Base-by-base conservation (phyloP, 257 asterid genomes). In the Solanum paucissectum region DNA sequence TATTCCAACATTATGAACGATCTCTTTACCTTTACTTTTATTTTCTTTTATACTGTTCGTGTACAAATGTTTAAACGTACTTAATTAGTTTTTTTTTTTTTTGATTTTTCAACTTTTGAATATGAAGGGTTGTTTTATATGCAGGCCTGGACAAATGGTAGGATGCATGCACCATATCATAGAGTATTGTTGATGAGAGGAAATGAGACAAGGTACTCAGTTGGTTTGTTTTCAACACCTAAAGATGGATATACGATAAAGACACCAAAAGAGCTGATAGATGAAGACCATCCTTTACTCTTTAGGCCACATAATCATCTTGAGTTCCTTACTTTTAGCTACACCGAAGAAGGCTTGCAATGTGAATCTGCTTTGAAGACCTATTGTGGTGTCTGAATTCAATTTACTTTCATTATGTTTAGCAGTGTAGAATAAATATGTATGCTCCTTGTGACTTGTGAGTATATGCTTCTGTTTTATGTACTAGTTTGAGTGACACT, bases 101-200 rank as follows among this genome's bases (percentile, higher is more conserved):
- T 60, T 9, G 3, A 9, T 21, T 12, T 3, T 60, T 60, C 6
- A 3, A 23, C 0, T 60, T 60, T 23, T 60, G 25, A 20, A 20
- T 58, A 20, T 9, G 16, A 25, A 10, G 7, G 21, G 25, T 2
- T 21, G 62, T 72, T 76, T 33, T 33, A 7, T 34, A 34, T 4
- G 84, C 64, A 94, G 95, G 98, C 96, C 8, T 94, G 98, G 96
- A 90, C 95, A 3, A 94, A 94, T 14, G 98, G 96, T 0, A 72
- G 90, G 49, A 79, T 94, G 25, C 91, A 93, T 86, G 12, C 95
- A 1, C 36, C 95, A 3, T n/a, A 86, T 49, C 98, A 94, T 79
- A 86, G 93, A n/a, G 93, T 94, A 33, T 2, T 29, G 11, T 89
- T 82, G 89, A 92, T 93, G 91, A 84, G 38, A 0, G 98, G 94